Base-by-base conservation (phyloP, 2,329 filamentous ascomycete genomes). In the Colletotrichum karsti region DNA sequence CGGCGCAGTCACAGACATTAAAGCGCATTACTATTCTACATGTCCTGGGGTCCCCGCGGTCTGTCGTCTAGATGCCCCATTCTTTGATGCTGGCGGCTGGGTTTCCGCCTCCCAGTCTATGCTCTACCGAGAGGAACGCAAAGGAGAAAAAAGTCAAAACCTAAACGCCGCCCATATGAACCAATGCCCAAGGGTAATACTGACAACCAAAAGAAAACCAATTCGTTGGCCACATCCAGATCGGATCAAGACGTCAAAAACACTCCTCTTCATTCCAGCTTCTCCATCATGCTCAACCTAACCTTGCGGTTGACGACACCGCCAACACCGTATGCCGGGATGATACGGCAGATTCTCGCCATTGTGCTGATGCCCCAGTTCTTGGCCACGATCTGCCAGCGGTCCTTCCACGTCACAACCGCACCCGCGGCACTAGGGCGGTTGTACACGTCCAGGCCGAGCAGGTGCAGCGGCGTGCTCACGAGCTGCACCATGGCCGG, bases 381-480 rank as follows among this genome's bases (percentile, higher is more conserved):
- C 71, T 88, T 85, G 64, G 87, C 83, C n/a, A 97, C 89, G 59
- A 89, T 86, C 0, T 79, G 76, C 77, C 88, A 87, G n/a, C 95
- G 83, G n/a, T 93, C 88, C 20, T 78, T 77, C 80, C 87, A 86
- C 2, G 80, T 78, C 5, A 79, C 69, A 7, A 73, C 72, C 20
- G 44, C 35, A 44, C 63, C 82, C 74, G 79, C 63, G 5, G 71
- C 68, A 57, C 62, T 5, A 82, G 86, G 82, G 2, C 93, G 84
- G 77, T 97, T 97, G 78, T 97, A 98, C 69, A 97, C 73, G 80
- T 97, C 94, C 73, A 98, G 76, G 0, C 95, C 95, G 7, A 96
- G 86, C 58, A 98, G 81, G 80, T 98, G 95, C 77, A 97, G 82
- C 1, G 95, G 94, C 12, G 95, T 97, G 69, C 90, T 93, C 58